Evolutionary conservation across 768 basidiomycete species (phyloP).

Genomic region (Pleurotus citrinopileatus): DNA sequence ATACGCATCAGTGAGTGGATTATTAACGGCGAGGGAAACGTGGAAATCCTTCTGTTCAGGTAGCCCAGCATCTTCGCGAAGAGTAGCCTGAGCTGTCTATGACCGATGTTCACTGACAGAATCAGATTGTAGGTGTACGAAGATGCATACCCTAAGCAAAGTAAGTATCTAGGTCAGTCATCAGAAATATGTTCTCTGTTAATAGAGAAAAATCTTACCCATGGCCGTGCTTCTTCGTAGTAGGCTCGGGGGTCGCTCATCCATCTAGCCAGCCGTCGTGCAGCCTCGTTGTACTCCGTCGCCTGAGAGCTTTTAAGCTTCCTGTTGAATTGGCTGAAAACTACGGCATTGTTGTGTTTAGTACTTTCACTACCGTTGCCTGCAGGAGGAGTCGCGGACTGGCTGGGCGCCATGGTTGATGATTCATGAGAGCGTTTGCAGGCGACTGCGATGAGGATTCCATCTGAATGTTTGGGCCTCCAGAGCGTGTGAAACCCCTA

Average conservation of each 20-base stretch:
- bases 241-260: conserved; percentile 1
- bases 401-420: background rate
- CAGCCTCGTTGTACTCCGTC: background rate
- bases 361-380: background rate
- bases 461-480: background rate
- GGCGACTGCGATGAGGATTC: too few species aligned
- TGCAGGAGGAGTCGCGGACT: background rate
- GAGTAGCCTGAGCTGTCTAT: conserved; percentile 4
- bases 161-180: background rate
- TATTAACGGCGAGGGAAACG: background rate
- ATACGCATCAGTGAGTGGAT: background rate
- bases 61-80: background rate
- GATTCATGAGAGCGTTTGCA: background rate
- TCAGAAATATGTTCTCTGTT: background rate
- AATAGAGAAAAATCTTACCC: background rate
- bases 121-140: background rate
- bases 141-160: background rate
- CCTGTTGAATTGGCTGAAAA: background rate
- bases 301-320: background rate
- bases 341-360: background rate
- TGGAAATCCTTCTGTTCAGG: background rate
- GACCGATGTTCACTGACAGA: background rate
- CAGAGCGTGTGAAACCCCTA: background rate
- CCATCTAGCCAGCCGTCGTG: background rate
- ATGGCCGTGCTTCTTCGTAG: conserved; percentile 3